Evolutionary conservation across 768 basidiomycete genomes (phyloP).

Genomic region (Panus rudis): DNA sequence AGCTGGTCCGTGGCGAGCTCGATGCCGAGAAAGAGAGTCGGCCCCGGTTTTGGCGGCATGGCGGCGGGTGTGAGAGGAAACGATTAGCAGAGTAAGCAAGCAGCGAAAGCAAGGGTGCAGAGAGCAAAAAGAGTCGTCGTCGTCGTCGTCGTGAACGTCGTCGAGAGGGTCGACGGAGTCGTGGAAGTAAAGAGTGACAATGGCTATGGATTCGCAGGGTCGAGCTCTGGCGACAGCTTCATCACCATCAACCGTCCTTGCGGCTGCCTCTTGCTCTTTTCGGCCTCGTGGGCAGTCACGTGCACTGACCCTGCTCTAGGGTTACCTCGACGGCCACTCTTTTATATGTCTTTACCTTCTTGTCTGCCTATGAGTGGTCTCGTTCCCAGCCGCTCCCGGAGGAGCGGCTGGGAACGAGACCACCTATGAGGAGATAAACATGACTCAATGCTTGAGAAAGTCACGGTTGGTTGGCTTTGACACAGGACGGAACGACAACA

Average conservation of each 20-base stretch:
- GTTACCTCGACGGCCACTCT: too few relatives aligned
- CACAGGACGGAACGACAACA: too few relatives aligned
- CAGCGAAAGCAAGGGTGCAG: constrained; percentile 3
- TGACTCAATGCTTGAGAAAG: too few relatives aligned
- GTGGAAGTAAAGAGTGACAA: constrained; percentile 14
- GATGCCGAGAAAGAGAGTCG: constrained; percentile 74
- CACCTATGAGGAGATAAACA: too few relatives aligned
- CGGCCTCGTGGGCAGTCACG: not conserved
- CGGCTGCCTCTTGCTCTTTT: not conserved
- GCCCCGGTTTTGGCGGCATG: constrained; percentile 33
- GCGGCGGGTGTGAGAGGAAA: not conserved
- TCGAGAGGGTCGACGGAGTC: constrained; percentile 9
- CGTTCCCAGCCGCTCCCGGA: too few relatives aligned
- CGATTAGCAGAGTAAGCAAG: not conserved
- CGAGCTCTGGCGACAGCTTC: not conserved
- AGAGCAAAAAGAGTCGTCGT: constrained; percentile 9
- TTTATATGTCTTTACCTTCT: too few relatives aligned
- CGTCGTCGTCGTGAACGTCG: constrained; percentile 12
- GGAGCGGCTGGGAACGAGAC: too few relatives aligned
- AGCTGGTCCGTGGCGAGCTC: constrained; percentile 83
- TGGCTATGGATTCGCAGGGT: constrained; percentile 7
- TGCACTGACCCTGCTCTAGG: too few relatives aligned
- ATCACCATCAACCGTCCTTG: not conserved
- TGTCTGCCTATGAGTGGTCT: too few relatives aligned
- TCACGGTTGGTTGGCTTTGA: too few relatives aligned